phyloP scores from a whole-genome alignment of 2,329 filamentous ascomycete genomes.

The Didymella arachidicola region DNA sequence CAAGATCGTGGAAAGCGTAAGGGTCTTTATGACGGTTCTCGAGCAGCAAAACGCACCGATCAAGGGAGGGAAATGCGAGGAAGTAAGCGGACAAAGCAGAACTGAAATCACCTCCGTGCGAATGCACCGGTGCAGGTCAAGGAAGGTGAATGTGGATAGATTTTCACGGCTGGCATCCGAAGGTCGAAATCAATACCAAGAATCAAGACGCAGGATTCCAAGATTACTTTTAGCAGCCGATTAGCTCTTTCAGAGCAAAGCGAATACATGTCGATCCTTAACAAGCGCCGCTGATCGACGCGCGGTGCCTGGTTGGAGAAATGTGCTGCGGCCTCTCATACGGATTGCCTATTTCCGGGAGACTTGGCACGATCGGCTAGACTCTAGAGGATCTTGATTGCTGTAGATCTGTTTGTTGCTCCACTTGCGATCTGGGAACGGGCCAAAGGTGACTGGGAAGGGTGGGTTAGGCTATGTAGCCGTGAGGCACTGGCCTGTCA shows the following conservation, averaged over 20 bases:
- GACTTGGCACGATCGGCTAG: conserved; percentile 4
- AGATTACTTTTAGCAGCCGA: background rate
- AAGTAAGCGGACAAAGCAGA: background rate
- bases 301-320: conserved; percentile 8
- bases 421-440: conserved; percentile 11
- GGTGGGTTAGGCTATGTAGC: conserved; percentile 5
- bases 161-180: background rate
- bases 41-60: background rate
- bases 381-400: background rate
- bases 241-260: conserved; percentile 2
- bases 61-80: background rate
- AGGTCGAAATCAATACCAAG: background rate
- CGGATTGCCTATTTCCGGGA: background rate
- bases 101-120: conserved; percentile 2
- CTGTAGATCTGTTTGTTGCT: background rate
- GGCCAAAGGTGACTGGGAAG: background rate
- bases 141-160: background rate
- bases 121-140: background rate
- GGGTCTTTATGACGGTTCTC: background rate
- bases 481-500: conserved; percentile 8
- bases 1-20: background rate
- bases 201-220: background rate
- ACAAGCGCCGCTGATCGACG: conserved; percentile 8
- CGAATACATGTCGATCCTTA: conserved; percentile 2
- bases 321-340: background rate